phyloP scores from a whole-genome alignment of 2,329 filamentous ascomycete species.

The Fusarium sublunatum region DNA sequence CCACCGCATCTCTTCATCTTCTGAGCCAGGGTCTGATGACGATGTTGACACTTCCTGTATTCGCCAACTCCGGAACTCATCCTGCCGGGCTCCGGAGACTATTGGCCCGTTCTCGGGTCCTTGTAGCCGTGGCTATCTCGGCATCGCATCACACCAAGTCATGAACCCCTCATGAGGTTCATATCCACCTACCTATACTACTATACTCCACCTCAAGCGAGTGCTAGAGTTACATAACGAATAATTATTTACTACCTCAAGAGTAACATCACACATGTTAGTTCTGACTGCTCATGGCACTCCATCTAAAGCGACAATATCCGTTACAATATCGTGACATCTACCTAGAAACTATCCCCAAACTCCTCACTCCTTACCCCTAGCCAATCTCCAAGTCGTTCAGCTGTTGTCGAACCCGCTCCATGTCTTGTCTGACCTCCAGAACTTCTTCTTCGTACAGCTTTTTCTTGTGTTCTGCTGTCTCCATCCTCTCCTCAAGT shows the following conservation, averaged over 20 bases:
- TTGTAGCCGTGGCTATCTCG: conserved; percentile 28
- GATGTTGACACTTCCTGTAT: conserved; percentile 12
- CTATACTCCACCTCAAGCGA: too few species aligned
- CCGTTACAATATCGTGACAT: too few species aligned
- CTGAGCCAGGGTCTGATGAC: conserved; percentile 13
- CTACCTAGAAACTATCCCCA: too few species aligned
- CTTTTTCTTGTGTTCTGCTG: neutral
- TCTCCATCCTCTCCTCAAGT: neutral
- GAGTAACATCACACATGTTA: too few species aligned
- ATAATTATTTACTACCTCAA: too few species aligned
- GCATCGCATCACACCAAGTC: conserved; percentile 18
- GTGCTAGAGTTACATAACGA: too few species aligned
- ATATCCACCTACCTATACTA: too few species aligned
- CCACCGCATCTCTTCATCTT: neutral
- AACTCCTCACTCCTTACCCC: too few species aligned
- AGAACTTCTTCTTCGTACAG: neutral
- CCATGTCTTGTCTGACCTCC: neutral
- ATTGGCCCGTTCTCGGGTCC: conserved; percentile 35
- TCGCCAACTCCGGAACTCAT: conserved; percentile 10
- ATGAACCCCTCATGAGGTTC: too few species aligned
- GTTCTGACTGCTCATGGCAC: too few species aligned
- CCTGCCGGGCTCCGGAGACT: conserved; percentile 11
- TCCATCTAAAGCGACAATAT: too few species aligned
- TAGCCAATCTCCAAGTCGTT: neutral
- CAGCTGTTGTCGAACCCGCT: neutral